A percentile compares a stretch with the other conserved stretches of the same genome.
phyloP scores from a whole-genome alignment of 1,284 basidiomycete species.

The Boletus hoseneyae region DNA sequence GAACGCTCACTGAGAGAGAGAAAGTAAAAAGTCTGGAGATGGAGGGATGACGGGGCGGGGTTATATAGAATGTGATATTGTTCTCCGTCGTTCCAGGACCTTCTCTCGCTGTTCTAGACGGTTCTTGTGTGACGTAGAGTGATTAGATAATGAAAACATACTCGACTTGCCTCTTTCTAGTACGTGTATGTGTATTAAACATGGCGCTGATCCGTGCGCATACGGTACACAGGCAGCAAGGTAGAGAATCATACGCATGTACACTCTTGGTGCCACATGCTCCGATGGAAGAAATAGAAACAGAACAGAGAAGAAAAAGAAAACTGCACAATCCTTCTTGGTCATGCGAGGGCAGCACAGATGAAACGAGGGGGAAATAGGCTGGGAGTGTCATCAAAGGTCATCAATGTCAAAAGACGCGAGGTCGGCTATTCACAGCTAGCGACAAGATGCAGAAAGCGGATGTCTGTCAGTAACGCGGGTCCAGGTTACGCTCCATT shows the following conservation, averaged over 20 bases:
- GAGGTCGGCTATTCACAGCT: conserved; percentile 25
- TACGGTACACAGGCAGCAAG: conserved; percentile 22
- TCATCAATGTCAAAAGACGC: conserved; percentile 26
- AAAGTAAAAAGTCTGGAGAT: conserved; percentile 8
- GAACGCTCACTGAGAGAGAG: conserved; percentile 19
- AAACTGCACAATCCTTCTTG: conserved; percentile 18
- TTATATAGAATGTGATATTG: conserved; percentile 35
- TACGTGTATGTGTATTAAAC: conserved; percentile 16
- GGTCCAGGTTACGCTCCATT: conserved; percentile 28
- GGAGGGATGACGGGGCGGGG: conserved; percentile 3
- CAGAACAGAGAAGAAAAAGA: conserved; percentile 7
- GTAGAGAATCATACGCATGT: conserved; percentile 29
- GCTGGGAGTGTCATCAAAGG: conserved; percentile 28
- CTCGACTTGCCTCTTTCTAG: not conserved
- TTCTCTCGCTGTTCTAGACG: conserved; percentile 37
- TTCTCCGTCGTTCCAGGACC: conserved; percentile 37
- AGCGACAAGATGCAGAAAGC: conserved; percentile 18
- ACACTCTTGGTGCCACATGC: conserved; percentile 25
- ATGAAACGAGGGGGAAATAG: conserved; percentile 19
- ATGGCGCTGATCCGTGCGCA: conserved; percentile 23
- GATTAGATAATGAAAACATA: conserved; percentile 34
- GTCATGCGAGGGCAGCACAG: conserved; percentile 20
- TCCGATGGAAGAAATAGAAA: conserved; percentile 10
- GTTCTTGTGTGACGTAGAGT: conserved; percentile 31
- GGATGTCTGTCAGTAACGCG: conserved; percentile 23